Conservation (phyloP, 192 early-diverging fungal genomes). For the Diversispora epigaea region DNA sequence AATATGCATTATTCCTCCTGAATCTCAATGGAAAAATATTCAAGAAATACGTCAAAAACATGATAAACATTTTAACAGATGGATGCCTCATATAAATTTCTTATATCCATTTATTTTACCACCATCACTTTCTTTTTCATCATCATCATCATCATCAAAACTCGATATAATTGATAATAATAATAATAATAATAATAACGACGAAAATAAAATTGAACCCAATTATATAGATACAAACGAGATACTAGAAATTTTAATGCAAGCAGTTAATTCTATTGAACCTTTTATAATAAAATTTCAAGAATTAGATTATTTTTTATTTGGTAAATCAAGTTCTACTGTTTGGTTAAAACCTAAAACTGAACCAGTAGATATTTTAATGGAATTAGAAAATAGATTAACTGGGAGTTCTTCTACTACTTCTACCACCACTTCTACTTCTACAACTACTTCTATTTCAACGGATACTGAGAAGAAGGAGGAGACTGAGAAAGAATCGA, state of each 20-base stretch:
- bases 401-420: neutral
- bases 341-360: conserved; percentile 20
- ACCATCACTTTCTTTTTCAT: neutral
- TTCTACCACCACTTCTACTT: too few relatives aligned
- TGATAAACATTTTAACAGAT: conserved; percentile 25
- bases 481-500: neutral
- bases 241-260: neutral
- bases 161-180: neutral
- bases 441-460: neutral
- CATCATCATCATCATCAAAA: neutral
- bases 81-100: conserved; percentile 23
- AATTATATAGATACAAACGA: neutral
- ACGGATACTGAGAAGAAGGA: neutral
- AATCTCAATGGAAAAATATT: conserved; percentile 2
- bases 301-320: conserved; percentile 3
- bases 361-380: neutral
- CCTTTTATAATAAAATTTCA: neutral
- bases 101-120: conserved; percentile 14
- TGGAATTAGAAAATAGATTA: neutral
- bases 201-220: neutral
- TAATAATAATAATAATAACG: too few relatives aligned
- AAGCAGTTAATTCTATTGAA: neutral
- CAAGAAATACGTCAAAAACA: conserved; percentile 8
- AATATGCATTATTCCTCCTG: conserved; percentile 13
- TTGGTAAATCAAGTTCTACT: neutral